Conservation (phyloP, 2,329 filamentous ascomycete species). For the Xylaria sp. region DNA sequence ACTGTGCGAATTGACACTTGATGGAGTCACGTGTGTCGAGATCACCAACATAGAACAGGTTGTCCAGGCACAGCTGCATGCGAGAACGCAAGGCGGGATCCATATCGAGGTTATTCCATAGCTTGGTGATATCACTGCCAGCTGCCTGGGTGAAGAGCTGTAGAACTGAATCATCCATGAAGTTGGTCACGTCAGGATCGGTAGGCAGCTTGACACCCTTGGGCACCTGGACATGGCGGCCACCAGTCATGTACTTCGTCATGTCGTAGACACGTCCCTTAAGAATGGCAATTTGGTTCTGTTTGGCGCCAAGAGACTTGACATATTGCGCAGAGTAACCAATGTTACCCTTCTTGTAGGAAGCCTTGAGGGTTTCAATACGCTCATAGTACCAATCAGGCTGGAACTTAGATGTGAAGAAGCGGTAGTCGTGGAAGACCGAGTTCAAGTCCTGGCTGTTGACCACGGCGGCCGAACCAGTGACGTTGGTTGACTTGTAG, state of each 20-base stretch:
- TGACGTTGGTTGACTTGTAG: constrained; percentile 72
- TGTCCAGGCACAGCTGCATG: constrained; percentile 83
- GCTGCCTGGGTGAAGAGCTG: constrained; percentile 70
- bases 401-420: constrained; percentile 72
- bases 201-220: constrained; percentile 45
- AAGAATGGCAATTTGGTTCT: constrained; percentile 70
- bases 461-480: constrained; percentile 60
- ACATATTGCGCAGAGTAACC: constrained; percentile 79
- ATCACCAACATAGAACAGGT: constrained; percentile 89
- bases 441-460: constrained; percentile 65
- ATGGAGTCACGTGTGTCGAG: constrained; percentile 85
- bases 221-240: constrained; percentile 58
- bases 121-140: constrained; percentile 75
- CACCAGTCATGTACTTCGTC: constrained; percentile 74
- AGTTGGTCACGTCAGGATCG: constrained; percentile 56
- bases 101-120: constrained; percentile 69
- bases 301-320: constrained; percentile 57
- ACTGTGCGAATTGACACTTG: constrained; percentile 80
- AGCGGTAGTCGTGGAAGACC: constrained; percentile 88
- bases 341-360: constrained; percentile 80
- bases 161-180: constrained; percentile 73
- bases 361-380: constrained; percentile 69
- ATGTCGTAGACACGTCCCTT: constrained; percentile 81
- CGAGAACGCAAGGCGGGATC: constrained; percentile 50
- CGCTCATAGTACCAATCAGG: constrained; percentile 91